Conservation (phyloP, 768 basidiomycete species). For the Mycena vitilis region DNA sequence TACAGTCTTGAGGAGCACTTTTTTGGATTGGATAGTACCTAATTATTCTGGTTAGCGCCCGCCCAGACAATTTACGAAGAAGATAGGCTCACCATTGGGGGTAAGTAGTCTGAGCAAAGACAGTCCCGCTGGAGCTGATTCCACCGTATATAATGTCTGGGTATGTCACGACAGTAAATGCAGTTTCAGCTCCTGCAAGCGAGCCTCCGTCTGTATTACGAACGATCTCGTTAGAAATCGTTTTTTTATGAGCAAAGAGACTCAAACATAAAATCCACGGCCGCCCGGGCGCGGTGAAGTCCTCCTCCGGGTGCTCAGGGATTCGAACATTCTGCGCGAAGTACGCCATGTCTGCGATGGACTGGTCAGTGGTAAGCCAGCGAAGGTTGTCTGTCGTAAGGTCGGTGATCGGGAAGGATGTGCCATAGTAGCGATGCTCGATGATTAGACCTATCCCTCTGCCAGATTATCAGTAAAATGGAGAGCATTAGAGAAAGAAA, state of each 20-base stretch:
- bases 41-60: neutral
- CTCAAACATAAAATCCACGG: constrained; percentile 29
- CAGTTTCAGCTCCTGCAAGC: constrained; percentile 27
- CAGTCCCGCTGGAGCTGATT: constrained; percentile 30
- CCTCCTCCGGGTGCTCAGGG: constrained; percentile 28
- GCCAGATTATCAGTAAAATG: neutral
- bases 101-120: constrained; percentile 20
- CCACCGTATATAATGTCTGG: constrained; percentile 29
- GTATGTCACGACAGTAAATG: constrained; percentile 23
- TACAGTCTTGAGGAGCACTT: constrained; percentile 27
- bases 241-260: neutral
- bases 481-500: neutral
- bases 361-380: constrained; percentile 30
- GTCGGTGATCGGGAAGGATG: constrained; percentile 25
- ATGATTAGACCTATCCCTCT: constrained; percentile 29
- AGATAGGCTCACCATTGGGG: constrained; percentile 22
- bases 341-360: constrained; percentile 32
- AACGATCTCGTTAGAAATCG: neutral
- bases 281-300: constrained; percentile 26
- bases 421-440: constrained; percentile 32
- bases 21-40: constrained; percentile 33
- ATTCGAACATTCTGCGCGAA: constrained; percentile 22
- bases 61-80: neutral
- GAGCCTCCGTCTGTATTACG: constrained; percentile 27
- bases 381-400: constrained; percentile 31